phyloP scores from a whole-genome alignment of 129 eudicot species.

The Flaveria trinervia region DNA sequence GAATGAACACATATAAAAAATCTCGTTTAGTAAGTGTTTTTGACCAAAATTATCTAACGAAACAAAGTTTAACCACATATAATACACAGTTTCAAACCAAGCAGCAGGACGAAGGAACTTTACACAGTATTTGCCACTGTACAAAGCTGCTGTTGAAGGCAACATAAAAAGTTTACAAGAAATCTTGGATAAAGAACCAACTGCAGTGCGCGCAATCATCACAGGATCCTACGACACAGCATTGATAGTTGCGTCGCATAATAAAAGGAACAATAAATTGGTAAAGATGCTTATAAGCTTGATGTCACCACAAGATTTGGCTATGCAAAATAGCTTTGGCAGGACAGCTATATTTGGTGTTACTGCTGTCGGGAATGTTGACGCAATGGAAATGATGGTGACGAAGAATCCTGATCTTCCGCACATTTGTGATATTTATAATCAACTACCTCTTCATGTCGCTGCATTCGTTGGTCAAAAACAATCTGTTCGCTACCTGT shows the following conservation, averaged over 20 bases:
- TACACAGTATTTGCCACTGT: constrained; percentile 4
- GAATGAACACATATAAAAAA: too few species aligned
- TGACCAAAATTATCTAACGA: too few species aligned
- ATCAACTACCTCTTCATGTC: constrained; percentile 11
- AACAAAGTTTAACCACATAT: not conserved
- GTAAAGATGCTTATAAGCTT: constrained; percentile 15
- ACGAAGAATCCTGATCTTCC: constrained; percentile 18
- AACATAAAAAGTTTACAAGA: not conserved
- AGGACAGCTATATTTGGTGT: constrained; percentile 25
- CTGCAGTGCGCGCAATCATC: constrained; percentile 12
- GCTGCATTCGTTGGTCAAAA: constrained; percentile 14
- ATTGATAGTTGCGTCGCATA: constrained; percentile 18
- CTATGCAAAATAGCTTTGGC: constrained; percentile 25
- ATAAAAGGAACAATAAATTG: not conserved
- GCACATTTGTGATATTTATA: constrained; percentile 2
- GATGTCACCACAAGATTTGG: constrained; percentile 19
- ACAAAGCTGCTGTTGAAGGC: constrained; percentile 24
- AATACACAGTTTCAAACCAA: not conserved
- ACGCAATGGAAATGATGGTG: constrained; percentile 16
- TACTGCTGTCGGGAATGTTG: constrained; percentile 9
- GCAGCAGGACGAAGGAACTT: not conserved
- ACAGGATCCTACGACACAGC: constrained; percentile 33
- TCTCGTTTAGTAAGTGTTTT: too few species aligned
- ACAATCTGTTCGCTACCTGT: constrained; percentile 15
- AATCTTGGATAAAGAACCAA: constrained; percentile 12